These are phyloP conservation scores for Metschnikowia similis DNA, from an alignment of 805 yeast genomes.

Conservation along the genomic window DNA sequence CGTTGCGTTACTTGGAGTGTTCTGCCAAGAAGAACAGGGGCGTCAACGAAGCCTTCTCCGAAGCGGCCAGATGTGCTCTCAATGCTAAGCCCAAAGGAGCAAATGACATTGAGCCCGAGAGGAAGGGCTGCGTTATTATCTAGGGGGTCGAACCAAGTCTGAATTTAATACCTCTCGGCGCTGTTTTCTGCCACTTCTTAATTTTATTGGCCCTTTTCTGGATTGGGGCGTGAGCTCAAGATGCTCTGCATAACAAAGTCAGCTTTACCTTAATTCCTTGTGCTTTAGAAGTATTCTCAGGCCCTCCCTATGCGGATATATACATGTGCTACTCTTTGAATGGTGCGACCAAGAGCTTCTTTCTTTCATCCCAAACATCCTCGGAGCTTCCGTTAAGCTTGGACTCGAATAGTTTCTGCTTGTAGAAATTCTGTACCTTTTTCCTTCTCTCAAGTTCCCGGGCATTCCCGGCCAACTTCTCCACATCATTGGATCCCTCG, in stretches of 20 bases:
- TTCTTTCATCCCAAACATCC: constrained; percentile 69
- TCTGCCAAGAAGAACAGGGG: constrained; percentile 95
- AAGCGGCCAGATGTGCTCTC: constrained; percentile 95
- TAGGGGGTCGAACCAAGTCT: constrained; percentile 10
- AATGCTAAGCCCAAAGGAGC: constrained; percentile 83
- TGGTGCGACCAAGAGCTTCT: constrained; percentile 32
- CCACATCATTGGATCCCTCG: constrained; percentile 27
- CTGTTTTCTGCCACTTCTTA: neutral
- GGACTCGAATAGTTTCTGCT: constrained; percentile 55
- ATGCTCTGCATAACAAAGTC: neutral
- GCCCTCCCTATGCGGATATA: neutral
- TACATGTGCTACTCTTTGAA: constrained; percentile 23
- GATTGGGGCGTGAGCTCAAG: neutral
- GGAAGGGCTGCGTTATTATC: constrained; percentile 38
- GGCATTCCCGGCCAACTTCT: constrained; percentile 26
- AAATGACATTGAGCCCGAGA: constrained; percentile 42
- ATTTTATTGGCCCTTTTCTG: neutral
- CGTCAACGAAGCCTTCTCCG: constrained; percentile 98
- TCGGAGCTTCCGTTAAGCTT: constrained; percentile 72
- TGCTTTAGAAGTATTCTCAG: neutral
- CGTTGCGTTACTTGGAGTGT: constrained; percentile 91
- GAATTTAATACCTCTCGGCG: neutral
- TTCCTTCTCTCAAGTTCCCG: constrained; percentile 48
- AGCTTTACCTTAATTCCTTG: neutral
- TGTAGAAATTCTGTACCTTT: constrained; percentile 67